These are phyloP conservation scores for Abeoforma whisleri DNA, from an alignment of 78 protist genomes.

Conservation along the genomic window DNA sequence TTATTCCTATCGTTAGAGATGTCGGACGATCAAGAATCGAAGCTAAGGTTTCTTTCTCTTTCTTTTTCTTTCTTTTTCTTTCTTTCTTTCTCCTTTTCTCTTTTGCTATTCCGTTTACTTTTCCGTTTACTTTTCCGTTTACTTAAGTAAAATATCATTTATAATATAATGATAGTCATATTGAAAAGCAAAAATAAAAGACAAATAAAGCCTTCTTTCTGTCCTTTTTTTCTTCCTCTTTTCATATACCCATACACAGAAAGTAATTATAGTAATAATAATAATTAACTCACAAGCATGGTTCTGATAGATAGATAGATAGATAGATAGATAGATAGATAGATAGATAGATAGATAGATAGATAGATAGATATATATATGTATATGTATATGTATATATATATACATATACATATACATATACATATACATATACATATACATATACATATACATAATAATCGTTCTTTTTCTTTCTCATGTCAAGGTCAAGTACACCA, in stretches of 20 bases:
- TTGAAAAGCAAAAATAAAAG: neutral
- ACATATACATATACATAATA: neutral
- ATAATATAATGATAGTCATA: neutral
- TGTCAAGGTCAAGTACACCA: too few species aligned
- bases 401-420: neutral
- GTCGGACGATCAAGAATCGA: conserved; percentile 80
- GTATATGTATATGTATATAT: neutral
- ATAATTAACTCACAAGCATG: neutral
- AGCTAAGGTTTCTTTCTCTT: conserved; percentile 46
- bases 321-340: neutral
- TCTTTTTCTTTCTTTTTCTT: neutral
- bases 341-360: neutral
- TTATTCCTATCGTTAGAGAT: conserved; percentile 76
- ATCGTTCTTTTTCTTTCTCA: too few species aligned
- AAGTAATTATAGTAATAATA: neutral
- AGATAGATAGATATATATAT: neutral
- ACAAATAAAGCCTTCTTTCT: too few species aligned
- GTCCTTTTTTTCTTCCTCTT: too few species aligned
- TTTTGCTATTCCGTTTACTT: conserved; percentile 2
- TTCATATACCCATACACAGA: neutral
- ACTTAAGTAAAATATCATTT: neutral
- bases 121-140: neutral
- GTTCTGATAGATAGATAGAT: neutral
- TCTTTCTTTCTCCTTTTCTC: neutral
- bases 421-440: neutral